These are phyloP conservation scores for Adansonia madagascariensis DNA, from an alignment of 441 rosid species.

Conservation along the genomic window DNA sequence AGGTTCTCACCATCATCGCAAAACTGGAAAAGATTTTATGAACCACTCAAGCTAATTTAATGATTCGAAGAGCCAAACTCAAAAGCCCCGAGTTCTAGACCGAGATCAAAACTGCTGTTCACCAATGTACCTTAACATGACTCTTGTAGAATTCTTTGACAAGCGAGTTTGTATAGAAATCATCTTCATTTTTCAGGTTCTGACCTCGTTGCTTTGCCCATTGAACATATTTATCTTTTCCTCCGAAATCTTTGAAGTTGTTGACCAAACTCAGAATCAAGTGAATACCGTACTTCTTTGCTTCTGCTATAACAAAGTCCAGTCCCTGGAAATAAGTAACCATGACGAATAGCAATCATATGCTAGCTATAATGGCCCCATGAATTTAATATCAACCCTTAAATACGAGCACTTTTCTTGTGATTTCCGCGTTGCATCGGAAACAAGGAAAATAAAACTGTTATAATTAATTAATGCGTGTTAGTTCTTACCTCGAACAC, in stretches of 20 bases:
- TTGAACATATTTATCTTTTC: conserved; percentile 36
- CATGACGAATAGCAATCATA: conserved; percentile 10
- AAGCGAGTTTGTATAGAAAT: conserved; percentile 38
- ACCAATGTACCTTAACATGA: conserved; percentile 39
- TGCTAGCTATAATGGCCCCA: conserved; percentile 22
- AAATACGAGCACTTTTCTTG: not conserved
- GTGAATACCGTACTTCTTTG: conserved; percentile 27
- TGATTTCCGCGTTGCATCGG: not conserved
- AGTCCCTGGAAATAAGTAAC: conserved; percentile 30
- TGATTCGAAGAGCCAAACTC: not conserved
- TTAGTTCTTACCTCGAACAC: conserved; percentile 41
- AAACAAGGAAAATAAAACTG: not conserved
- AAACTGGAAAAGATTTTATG: conserved; percentile 1
- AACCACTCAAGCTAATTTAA: not conserved
- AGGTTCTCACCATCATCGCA: not conserved
- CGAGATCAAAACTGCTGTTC: not conserved
- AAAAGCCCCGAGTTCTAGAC: not conserved
- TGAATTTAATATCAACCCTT: not conserved
- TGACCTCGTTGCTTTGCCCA: conserved; percentile 43
- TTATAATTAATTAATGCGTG: not conserved
- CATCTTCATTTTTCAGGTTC: conserved; percentile 30
- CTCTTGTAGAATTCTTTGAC: conserved; percentile 41
- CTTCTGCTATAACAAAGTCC: conserved; percentile 48
- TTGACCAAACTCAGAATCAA: conserved; percentile 47
- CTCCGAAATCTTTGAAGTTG: conserved; percentile 41